Base-by-base conservation (phyloP, 768 basidiomycete genomes). In the Hemileccinum rubropunctum region DNA sequence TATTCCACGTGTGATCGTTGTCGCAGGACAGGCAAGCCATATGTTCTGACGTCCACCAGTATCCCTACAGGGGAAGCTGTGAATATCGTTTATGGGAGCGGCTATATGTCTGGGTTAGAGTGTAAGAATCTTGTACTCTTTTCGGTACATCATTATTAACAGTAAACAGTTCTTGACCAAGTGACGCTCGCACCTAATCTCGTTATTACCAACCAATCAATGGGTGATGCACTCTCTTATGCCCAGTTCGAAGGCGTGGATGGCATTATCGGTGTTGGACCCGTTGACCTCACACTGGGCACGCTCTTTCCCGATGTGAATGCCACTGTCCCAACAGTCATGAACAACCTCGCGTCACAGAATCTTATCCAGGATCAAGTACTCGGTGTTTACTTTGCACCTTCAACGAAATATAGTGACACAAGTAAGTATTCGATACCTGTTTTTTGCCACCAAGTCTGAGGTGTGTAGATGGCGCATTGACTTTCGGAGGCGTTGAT, bases 91-190 rank as follows among this genome's bases (percentile, higher is more conserved):
- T 59, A 55, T 43, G 50, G 53, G n/a, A 2, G 1, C 3, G 58
- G 46, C 15, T 48, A 42, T 21, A 48, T 64, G 41, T 28, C 26
- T 65, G 72, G 75, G 15, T 67, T 61, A 30, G 74, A 74, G 54
- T 77, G 54, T 59, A 23, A 33, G 48, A 17, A 20, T n/a, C 8
- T 20, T 10, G 21, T 44, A 17, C 39, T 8, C 11, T 23, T 0
- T 38, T 35, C 21, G 27, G 15, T 38, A n/a, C n/a, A n/a, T n/a
- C n/a, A n/a, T 30, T 10, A 13, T 15, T 30, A 5, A 44, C 15
- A n/a, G 20, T 5, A 11, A 7, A 32, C 44, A 63, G 54, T 58
- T 36, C 28, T 42, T 13, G 65, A 64, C 39, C 47, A 52, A 30
- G 58, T 66, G 26, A 57, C 58, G 14, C 38, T 67, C 18, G 54